Evolutionary conservation across 139 green algal genomes (phyloP).

Genomic region (Eudorina sp.): DNA sequence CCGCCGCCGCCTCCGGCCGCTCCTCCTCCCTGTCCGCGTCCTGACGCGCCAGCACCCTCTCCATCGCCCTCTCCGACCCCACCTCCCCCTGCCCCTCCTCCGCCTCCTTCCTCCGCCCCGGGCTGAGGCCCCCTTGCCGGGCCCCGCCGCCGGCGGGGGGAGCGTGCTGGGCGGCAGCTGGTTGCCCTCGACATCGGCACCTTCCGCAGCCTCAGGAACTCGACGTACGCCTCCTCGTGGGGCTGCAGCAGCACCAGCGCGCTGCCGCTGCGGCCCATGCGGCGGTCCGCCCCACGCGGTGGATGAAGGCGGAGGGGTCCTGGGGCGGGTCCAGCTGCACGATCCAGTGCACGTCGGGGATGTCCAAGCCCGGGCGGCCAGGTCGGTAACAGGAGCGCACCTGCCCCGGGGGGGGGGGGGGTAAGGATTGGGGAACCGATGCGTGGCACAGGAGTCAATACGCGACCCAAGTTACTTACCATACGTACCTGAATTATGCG

Average conservation of each 20-base stretch:
- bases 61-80: no score
- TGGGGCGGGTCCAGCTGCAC: constrained; percentile 90
- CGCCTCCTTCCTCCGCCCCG: no score
- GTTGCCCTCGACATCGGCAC: constrained; percentile 41
- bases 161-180: not conserved
- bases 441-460: no score
- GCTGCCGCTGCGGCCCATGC: constrained; percentile 88
- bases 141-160: no score
- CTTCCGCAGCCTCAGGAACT: constrained; percentile 89
- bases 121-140: no score
- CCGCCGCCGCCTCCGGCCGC: not conserved
- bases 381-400: constrained; percentile 93
- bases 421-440: no score
- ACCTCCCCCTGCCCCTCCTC: no score
- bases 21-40: no score
- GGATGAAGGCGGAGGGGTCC: constrained; percentile 87
- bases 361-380: constrained; percentile 95
- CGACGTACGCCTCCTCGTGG: constrained; percentile 88
- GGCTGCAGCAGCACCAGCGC: constrained; percentile 86
- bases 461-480: no score
- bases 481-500: no score
- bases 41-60: no score
- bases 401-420: constrained; percentile 43
- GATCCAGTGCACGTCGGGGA: constrained; percentile 90
- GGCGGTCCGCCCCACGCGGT: constrained; percentile 90